phyloP scores from a whole-genome alignment of 345 rosid species.

The Pugionium cornutum region DNA sequence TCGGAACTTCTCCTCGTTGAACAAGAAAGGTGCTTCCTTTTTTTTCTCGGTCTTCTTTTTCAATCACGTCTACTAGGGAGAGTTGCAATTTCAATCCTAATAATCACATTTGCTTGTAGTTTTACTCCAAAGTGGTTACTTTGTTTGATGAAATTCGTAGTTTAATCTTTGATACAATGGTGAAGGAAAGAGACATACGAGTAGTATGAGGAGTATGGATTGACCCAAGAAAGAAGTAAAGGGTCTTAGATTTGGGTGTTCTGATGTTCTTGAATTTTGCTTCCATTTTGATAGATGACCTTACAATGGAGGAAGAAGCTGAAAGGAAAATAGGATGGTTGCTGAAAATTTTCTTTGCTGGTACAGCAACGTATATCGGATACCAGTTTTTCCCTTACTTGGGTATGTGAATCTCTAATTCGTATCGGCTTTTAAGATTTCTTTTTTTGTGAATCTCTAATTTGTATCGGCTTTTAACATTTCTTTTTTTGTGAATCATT shows the following conservation, averaged over 20 bases:
- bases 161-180: constrained; percentile 1
- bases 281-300: constrained; percentile 53
- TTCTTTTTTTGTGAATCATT: not conserved
- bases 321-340: constrained; percentile 88
- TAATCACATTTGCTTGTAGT: constrained; percentile 15
- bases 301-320: constrained; percentile 74
- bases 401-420: constrained; percentile 51
- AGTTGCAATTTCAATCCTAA: not conserved
- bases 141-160: constrained; percentile 2
- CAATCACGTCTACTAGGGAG: constrained; percentile 1
- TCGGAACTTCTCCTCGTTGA: not conserved
- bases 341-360: constrained; percentile 72
- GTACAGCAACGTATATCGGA: constrained; percentile 67
- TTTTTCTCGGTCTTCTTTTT: not conserved
- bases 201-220: constrained; percentile 5
- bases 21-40: constrained; percentile 43
- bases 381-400: constrained; percentile 83
- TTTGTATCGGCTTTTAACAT: not conserved
- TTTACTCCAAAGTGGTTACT: constrained; percentile 15
- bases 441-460: not conserved
- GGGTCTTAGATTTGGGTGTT: constrained; percentile 11
- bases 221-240: not conserved
- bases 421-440: not conserved
- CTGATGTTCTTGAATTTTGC: not conserved
- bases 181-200: not conserved